phyloP scores from a whole-genome alignment of 2,329 filamentous ascomycete genomes.

The Clonostachys rhizophaga region DNA sequence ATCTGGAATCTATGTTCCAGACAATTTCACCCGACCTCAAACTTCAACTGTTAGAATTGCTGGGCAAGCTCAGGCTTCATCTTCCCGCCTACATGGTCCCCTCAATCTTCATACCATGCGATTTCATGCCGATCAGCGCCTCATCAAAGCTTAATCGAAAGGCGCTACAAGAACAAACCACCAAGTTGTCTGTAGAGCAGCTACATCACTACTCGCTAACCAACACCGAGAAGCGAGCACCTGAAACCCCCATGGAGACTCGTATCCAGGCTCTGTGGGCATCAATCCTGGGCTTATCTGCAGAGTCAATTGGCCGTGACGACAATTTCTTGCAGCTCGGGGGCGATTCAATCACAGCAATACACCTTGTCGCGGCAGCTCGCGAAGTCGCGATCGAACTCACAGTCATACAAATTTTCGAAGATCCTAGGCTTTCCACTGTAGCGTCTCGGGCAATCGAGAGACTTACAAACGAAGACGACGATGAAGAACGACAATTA shows the following conservation, averaged over 20 bases:
- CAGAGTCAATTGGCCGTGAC: not conserved
- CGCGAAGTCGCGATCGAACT: slow-evolving; percentile 1
- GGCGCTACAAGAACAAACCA: slow-evolving; percentile 1
- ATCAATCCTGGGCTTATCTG: not conserved
- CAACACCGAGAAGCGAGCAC: slow-evolving; percentile 8
- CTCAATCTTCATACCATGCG: slow-evolving; percentile 2
- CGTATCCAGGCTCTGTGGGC: slow-evolving; percentile 1
- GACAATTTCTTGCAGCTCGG: slow-evolving; percentile 7
- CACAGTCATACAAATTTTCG: slow-evolving; percentile 8
- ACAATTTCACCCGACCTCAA: not conserved
- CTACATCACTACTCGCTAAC: slow-evolving; percentile 13
- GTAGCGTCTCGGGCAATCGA: not conserved
- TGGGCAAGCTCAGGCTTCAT: not conserved
- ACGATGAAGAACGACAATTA: not conserved
- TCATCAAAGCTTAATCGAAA: slow-evolving; percentile 31
- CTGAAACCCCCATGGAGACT: not conserved
- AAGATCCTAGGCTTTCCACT: slow-evolving; percentile 1
- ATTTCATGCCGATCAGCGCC: slow-evolving; percentile 29
- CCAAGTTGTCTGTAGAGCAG: slow-evolving; percentile 4
- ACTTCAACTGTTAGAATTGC: not conserved
- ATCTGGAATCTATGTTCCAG: slow-evolving; percentile 2
- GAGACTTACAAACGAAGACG: not conserved
- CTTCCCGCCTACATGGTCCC: slow-evolving; percentile 9
- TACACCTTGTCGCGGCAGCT: slow-evolving; percentile 4
- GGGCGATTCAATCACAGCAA: slow-evolving; percentile 9